Percentiles rank a stretch among this genome's conserved stretches.
Conservation (phyloP, 1,284 basidiomycete genomes). For the Ganoderma resinaceum region DNA sequence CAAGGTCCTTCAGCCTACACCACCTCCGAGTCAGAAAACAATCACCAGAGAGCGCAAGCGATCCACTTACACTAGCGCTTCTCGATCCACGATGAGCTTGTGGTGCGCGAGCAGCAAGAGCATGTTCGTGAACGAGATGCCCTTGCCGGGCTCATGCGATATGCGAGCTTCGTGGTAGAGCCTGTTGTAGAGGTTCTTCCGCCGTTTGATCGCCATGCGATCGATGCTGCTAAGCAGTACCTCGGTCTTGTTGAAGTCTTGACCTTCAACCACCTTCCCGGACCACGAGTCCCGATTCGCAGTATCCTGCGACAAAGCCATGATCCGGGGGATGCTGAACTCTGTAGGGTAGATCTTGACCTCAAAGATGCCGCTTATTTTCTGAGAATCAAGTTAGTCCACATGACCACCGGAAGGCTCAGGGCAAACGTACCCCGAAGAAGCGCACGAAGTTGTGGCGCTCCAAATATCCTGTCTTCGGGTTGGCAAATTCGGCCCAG, state of each 20-base stretch:
- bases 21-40: conserved; percentile 13
- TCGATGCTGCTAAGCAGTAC: conserved; percentile 70
- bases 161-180: conserved; percentile 89
- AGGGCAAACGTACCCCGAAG: conserved; percentile 70
- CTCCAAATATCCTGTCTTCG: conserved; percentile 82
- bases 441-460: conserved; percentile 80
- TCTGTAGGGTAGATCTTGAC: conserved; percentile 83
- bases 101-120: conserved; percentile 89
- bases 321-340: conserved; percentile 66
- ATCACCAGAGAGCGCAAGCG: too few species aligned
- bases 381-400: conserved; percentile 49
- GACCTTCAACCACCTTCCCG: conserved; percentile 49
- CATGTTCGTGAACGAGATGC: conserved; percentile 94
- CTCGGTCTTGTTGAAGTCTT: conserved; percentile 75
- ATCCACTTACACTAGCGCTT: conserved; percentile 81
- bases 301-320: conserved; percentile 52
- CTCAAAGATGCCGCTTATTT: conserved; percentile 84
- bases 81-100: conserved; percentile 89
- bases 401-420: conserved; percentile 1
- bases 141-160: conserved; percentile 72
- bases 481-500: conserved; percentile 88
- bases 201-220: conserved; percentile 63
- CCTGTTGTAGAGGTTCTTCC: conserved; percentile 75
- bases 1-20: conserved; percentile 80
- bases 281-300: conserved; percentile 20